Base-by-base conservation (phyloP, 441 rosid species). In the Pelargonium myrrhifolium region DNA sequence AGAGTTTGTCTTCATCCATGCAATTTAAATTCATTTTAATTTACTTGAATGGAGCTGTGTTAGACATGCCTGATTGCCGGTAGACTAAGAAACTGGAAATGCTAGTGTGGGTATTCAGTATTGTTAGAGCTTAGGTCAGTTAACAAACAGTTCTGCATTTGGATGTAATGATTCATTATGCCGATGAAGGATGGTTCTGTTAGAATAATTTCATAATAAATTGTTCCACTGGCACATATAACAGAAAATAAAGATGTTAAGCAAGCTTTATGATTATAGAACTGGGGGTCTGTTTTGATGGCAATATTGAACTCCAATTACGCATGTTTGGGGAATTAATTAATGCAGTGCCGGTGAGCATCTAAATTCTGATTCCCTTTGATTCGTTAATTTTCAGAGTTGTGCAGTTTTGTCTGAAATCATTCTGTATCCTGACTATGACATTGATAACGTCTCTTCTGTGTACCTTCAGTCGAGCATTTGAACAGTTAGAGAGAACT, bases 401-500 rank as follows among this genome's bases (percentile, higher is more conserved):
- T 49, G 56, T 42, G 10, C 20, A 4, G 21, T 51, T 51, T 51
- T 17, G 20, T 12, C 58, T 51, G 20, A n/a, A 15, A 51, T 15
- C 20, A 6, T 5, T 51, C 9, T 51, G 21, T 15, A 0, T 51
- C 21, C 9, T 51, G 79, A 75, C 11, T 69, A 86, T 73, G 84
- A 87, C 70, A 60, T 83, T 65, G 92, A 83, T 45, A 87, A 82
- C 17, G 58, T 51, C 8, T 51, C 21, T 15, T 15, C 17, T 51
- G 6, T 51, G 20, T 15, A 14, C 21, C 58, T 51, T 51, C 58
- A 51, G 58, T 15, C 58, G 58, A 15, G 58, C 21, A 17, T 51
- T 51, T 51, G 58, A 51, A 17, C 58, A 51, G 58, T 51, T 51
- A 51, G 58, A 51, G 58, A 51, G 58, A 51, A 21, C 15, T 51